phyloP scores from a whole-genome alignment of 768 basidiomycete species.

The Termitomyces bulborhizus region DNA sequence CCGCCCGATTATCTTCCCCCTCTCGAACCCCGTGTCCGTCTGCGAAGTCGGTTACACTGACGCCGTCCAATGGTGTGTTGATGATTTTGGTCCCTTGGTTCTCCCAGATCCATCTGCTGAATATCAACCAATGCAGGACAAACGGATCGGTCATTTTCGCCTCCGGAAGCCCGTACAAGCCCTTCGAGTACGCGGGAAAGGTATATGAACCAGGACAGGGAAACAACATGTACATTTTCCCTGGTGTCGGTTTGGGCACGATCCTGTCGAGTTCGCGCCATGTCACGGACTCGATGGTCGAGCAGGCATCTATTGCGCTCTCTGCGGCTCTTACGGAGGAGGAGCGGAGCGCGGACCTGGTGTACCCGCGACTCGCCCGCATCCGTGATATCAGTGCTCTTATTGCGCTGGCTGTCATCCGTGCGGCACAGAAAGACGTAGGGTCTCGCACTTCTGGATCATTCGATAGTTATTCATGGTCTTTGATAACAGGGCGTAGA shows the following conservation, averaged over 20 bases:
- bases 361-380: constrained; percentile 65
- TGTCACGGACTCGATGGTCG: constrained; percentile 66
- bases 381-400: constrained; percentile 60
- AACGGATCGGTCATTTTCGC: constrained; percentile 66
- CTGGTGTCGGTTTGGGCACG: constrained; percentile 55
- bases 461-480: not conserved
- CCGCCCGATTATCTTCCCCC: constrained; percentile 77
- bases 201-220: constrained; percentile 64
- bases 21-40: constrained; percentile 66
- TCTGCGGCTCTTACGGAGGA: constrained; percentile 49
- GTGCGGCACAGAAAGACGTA: constrained; percentile 60
- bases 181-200: constrained; percentile 41
- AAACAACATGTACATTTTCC: constrained; percentile 76
- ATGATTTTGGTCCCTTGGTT: not conserved
- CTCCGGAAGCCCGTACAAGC: constrained; percentile 63
- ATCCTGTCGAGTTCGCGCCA: constrained; percentile 52
- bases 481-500: constrained; percentile 32
- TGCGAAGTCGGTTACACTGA: constrained; percentile 57
- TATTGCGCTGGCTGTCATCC: constrained; percentile 58
- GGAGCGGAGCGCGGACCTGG: constrained; percentile 46
- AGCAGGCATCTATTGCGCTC: constrained; percentile 58
- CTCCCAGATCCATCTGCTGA: not conserved
- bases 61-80: constrained; percentile 48
- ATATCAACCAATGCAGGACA: constrained; percentile 36
- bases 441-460: constrained; percentile 12